These are phyloP conservation scores for Diaporthe ilicicola DNA, from an alignment of 2,329 filamentous ascomycete genomes.

Conservation along the genomic window DNA sequence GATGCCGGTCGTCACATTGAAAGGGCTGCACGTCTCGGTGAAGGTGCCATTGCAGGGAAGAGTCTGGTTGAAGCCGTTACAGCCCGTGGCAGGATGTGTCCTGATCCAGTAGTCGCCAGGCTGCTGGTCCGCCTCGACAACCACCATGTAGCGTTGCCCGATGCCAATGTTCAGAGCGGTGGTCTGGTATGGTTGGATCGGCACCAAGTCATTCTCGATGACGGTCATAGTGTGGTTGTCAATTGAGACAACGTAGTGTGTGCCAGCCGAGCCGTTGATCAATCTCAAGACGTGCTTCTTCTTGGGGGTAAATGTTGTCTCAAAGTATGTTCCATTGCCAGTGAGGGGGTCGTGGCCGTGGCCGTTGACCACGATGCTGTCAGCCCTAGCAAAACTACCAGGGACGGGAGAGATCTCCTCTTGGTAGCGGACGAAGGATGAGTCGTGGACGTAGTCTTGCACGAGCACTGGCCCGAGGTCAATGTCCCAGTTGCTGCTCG, in stretches of 20 bases:
- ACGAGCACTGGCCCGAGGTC: slow-evolving; percentile 57
- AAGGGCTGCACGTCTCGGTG: slow-evolving; percentile 24
- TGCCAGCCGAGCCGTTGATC: slow-evolving; percentile 54
- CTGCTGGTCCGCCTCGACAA: slow-evolving; percentile 46
- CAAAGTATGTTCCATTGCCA: slow-evolving; percentile 32
- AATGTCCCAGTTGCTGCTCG: slow-evolving; percentile 54
- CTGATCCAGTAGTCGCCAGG: slow-evolving; percentile 38
- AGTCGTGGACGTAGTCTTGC: slow-evolving; percentile 56
- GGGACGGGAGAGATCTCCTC: slow-evolving; percentile 30
- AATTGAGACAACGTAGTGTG: slow-evolving; percentile 47
- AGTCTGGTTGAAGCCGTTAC: slow-evolving; percentile 30
- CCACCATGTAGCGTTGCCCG: slow-evolving; percentile 50
- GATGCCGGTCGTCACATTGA: slow-evolving; percentile 34
- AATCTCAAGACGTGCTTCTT: slow-evolving; percentile 52
- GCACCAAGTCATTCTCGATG: slow-evolving; percentile 55
- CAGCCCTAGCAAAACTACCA: slow-evolving; percentile 29
- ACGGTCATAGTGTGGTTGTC: slow-evolving; percentile 57
- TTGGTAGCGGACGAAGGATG: slow-evolving; percentile 35
- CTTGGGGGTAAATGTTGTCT: slow-evolving; percentile 40
- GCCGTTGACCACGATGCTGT: slow-evolving; percentile 49
- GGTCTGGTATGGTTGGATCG: slow-evolving; percentile 47
- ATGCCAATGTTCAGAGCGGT: slow-evolving; percentile 37
- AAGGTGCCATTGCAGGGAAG: slow-evolving; percentile 26
- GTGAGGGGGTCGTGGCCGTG: slow-evolving; percentile 35
- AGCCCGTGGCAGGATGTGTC: slow-evolving; percentile 36